phyloP scores from a whole-genome alignment of 805 yeast species.

The Saturnispora gosingensis region DNA sequence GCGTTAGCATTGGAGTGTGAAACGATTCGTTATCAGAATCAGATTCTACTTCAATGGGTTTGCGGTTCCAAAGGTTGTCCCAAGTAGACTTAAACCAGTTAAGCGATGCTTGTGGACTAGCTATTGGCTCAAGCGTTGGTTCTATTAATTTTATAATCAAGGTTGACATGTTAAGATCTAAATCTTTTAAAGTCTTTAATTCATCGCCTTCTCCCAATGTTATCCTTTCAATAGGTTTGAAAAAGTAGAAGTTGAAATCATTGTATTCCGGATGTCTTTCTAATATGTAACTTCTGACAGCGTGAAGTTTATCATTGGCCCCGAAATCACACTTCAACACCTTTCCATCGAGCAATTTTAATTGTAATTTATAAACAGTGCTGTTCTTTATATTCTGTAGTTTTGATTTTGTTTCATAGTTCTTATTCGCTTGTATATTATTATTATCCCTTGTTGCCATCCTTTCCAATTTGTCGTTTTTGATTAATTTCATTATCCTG shows the following conservation, averaged over 20 bases:
- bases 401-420: constrained; percentile 10
- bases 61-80: constrained; percentile 7
- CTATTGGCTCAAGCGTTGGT: background rate
- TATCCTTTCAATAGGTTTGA: constrained; percentile 47
- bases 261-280: constrained; percentile 38
- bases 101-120: constrained; percentile 18
- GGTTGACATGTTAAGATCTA: constrained; percentile 61
- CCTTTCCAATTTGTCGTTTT: constrained; percentile 3
- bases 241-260: constrained; percentile 40
- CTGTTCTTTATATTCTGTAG: constrained; percentile 22
- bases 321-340: constrained; percentile 44
- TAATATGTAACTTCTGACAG: constrained; percentile 57
- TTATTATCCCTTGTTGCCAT: background rate
- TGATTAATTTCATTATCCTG: background rate
- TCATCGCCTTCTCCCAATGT: constrained; percentile 60
- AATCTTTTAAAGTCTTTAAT: constrained; percentile 36
- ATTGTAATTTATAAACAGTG: constrained; percentile 34
- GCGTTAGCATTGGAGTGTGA: background rate
- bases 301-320: constrained; percentile 36
- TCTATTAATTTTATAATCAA: constrained; percentile 57
- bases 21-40: constrained; percentile 7
- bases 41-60: background rate
- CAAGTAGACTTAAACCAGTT: constrained; percentile 22
- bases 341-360: constrained; percentile 61
- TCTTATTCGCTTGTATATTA: background rate